phyloP scores from a whole-genome alignment of 1,284 basidiomycete species.

The Ceratobasidium sp. region DNA sequence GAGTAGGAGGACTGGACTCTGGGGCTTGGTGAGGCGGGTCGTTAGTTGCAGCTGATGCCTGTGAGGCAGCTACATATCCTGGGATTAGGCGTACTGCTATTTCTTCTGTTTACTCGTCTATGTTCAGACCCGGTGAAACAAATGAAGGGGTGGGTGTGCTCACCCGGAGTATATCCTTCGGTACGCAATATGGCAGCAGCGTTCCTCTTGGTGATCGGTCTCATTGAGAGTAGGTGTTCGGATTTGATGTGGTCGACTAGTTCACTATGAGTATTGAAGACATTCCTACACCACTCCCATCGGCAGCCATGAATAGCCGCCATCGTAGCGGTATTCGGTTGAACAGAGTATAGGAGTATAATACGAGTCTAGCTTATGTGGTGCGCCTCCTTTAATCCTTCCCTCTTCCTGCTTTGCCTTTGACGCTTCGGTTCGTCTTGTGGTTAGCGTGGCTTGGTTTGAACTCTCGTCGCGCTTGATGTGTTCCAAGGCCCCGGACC shows the following conservation, averaged over 20 bases:
- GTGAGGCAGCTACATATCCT: constrained; percentile 8
- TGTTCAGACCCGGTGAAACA: background rate
- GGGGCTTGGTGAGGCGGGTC: constrained; percentile 24
- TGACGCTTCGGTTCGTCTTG: too few relatives aligned
- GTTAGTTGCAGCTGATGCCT: constrained; percentile 1
- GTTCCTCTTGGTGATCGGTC: constrained; percentile 26
- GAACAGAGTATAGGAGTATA: background rate
- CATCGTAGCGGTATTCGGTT: background rate
- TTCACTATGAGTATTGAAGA: constrained; percentile 19
- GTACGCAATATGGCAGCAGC: constrained; percentile 33
- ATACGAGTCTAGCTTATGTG: background rate
- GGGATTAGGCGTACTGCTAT: constrained; percentile 35
- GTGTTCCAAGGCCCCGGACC: too few relatives aligned
- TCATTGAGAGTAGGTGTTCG: constrained; percentile 26
- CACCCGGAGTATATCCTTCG: constrained; percentile 35
- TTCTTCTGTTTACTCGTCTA: constrained; percentile 9
- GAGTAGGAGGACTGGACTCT: constrained; percentile 5
- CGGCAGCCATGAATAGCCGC: constrained; percentile 31
- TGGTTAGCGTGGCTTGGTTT: too few relatives aligned
- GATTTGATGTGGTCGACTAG: constrained; percentile 33
- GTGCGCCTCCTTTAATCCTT: background rate
- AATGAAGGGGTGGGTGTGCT: background rate
- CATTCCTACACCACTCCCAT: constrained; percentile 41
- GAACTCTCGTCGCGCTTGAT: too few relatives aligned
- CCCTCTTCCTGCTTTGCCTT: too few relatives aligned